Evolutionary conservation across 1,284 basidiomycete species (phyloP), one percentile per base, ranked within the genome.

Genomic region (Ganoderma boninense): DNA sequence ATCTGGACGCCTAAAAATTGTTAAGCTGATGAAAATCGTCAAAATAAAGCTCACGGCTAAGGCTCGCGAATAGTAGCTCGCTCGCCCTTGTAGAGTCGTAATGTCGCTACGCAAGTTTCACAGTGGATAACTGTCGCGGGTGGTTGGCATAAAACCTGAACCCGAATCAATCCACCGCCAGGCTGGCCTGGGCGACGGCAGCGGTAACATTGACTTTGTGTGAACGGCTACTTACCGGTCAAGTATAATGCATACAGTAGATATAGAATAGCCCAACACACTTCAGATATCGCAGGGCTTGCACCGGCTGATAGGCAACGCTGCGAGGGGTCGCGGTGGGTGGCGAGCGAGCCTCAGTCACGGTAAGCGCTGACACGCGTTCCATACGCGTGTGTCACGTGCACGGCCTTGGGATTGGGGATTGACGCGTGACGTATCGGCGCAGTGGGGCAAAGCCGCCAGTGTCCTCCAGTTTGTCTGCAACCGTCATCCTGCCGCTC

Each of bases 401-500:
- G 72, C 38, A 23, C 20, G 4, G 16, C 18, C n/a, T 44, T 14
- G 43, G 10, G 44, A 32, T 32, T 32, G 29, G 29, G 29, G 29
- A n/a, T 32, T 32, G 29, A 32, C 29, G 29, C 29, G 66, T 73
- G 72, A 73, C 72, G 69, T 71, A 70, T 69, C 71, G 26, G 67
- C 35, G 52, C 62, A 38, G 57, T 23, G 29, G 16, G n/a, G 23
- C n/a, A 49, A 57, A 64, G 60, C 60, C 63, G 66, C 65, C 65
- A 49, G 11, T 18, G 54, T 64, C 60, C 63, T 68, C 65, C 65
- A 49, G 11, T 18, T 60, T 64, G 44, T 42, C 56, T 57, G 38
- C 65, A 44, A 66, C 72, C 23, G 13, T 42, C 68, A 71, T 59
- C 67, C 69, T 42, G 66, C 62, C 70, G 56, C 72, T 73, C 72